These are phyloP conservation scores for Gracilaria gracilis DNA, from an alignment of 23 red algal genomes.

Conservation along the genomic window DNA sequence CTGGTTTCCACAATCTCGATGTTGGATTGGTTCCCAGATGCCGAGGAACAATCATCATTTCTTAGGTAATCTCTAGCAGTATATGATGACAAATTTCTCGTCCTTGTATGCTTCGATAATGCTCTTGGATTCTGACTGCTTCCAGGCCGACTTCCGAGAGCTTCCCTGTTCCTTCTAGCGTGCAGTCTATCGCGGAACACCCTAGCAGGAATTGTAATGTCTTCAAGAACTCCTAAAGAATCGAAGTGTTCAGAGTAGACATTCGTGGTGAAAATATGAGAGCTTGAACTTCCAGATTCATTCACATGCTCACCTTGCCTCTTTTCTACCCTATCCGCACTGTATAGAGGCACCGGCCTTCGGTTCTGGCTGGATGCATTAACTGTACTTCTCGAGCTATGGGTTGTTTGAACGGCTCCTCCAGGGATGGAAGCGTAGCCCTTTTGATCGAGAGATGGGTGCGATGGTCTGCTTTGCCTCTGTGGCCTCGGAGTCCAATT, in stretches of 20 bases:
- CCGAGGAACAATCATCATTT: not conserved
- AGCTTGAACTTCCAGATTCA: conserved; percentile 34
- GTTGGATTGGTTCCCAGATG: conserved; percentile 1
- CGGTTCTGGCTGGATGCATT: not conserved
- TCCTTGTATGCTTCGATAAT: not conserved
- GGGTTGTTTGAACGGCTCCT: not conserved
- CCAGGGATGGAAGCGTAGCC: not conserved
- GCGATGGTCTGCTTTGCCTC: not conserved
- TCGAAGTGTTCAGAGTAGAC: conserved; percentile 61
- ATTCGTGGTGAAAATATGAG: conserved; percentile 68
- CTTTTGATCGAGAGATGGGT: not conserved
- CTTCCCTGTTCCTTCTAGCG: not conserved
- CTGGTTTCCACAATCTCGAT: not conserved
- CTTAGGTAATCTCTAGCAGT: conserved; percentile 37
- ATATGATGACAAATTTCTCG: not conserved
- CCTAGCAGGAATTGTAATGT: not conserved
- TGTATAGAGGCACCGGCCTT: conserved; percentile 15
- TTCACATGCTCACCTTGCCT: not conserved
- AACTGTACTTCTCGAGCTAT: not conserved
- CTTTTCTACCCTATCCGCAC: conserved; percentile 22
- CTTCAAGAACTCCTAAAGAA: conserved; percentile 29
- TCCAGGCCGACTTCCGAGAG: not conserved
- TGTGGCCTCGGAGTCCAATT: conserved; percentile 60
- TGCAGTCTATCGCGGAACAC: not conserved
- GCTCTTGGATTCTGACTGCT: not conserved